These are phyloP conservation scores for Akanthomyces lecanii DNA, from an alignment of 2,329 filamentous ascomycete genomes.

Conservation along the genomic window DNA sequence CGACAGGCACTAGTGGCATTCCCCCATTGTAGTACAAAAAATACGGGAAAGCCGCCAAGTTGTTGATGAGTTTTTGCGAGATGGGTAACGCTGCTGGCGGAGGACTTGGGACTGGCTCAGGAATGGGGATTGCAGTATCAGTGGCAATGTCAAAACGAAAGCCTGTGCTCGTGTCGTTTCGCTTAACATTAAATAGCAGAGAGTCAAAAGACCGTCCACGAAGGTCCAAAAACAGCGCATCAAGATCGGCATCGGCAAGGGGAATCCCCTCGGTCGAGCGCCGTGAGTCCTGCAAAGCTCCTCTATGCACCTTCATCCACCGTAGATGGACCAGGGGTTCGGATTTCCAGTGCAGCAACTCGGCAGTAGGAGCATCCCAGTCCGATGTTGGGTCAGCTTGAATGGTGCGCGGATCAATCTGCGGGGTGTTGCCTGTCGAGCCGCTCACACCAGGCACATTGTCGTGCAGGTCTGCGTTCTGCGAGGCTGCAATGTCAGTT, in stretches of 20 bases:
- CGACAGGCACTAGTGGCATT: conserved; percentile 1
- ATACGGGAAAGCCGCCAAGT: conserved; percentile 9
- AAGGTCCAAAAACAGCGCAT: neutral
- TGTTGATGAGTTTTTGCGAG: neutral
- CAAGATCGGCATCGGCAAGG: neutral
- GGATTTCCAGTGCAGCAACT: conserved; percentile 11
- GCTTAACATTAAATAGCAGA: conserved; percentile 8
- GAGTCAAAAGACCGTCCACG: conserved; percentile 10
- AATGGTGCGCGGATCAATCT: conserved; percentile 14
- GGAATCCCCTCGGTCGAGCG: conserved; percentile 13
- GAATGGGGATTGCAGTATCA: conserved; percentile 8
- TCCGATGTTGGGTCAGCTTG: conserved; percentile 14
- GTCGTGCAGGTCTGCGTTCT: conserved; percentile 11
- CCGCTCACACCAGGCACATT: neutral
- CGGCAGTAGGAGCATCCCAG: conserved; percentile 9
- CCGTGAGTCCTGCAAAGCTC: conserved; percentile 3
- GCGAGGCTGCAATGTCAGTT: neutral
- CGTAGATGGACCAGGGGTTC: conserved; percentile 1
- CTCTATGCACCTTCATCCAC: conserved; percentile 12
- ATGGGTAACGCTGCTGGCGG: neutral
- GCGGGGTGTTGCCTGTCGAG: neutral
- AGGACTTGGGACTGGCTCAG: conserved; percentile 8
- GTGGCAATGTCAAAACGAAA: conserved; percentile 14
- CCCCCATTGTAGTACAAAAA: conserved; percentile 10
- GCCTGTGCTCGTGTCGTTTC: neutral